Conservation (phyloP, 2,329 filamentous ascomycete genomes). For the Helicocarpus griseus region DNA sequence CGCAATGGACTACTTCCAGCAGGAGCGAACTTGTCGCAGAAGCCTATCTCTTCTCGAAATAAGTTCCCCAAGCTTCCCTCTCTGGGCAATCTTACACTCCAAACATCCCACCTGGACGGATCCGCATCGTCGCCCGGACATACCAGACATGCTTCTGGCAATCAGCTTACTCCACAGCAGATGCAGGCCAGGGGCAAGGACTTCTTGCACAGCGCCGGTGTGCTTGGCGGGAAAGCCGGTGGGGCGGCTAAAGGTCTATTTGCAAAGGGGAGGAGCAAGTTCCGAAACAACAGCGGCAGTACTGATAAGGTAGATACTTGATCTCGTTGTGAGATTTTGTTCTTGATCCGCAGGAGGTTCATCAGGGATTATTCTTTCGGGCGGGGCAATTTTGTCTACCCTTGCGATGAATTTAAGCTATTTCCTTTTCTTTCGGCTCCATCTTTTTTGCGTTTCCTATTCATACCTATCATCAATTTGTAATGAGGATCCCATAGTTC, state of each 20-base stretch:
- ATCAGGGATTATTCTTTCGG: background rate
- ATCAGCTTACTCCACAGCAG: conserved; percentile 39
- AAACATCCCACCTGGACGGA: conserved; percentile 20
- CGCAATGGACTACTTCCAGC: conserved; percentile 25
- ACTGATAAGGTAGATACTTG: conserved; percentile 78
- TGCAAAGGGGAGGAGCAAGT: conserved; percentile 80
- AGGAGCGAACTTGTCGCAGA: conserved; percentile 16
- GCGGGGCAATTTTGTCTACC: background rate
- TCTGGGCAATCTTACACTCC: conserved; percentile 21
- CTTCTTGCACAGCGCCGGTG: conserved; percentile 70
- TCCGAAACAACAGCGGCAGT: conserved; percentile 53
- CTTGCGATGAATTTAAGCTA: background rate
- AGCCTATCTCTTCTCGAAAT: conserved; percentile 22
- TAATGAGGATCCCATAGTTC: conserved; percentile 2
- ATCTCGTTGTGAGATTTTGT: conserved; percentile 35
- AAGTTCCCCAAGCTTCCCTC: conserved; percentile 35
- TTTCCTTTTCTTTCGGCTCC: background rate
- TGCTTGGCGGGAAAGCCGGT: conserved; percentile 56
- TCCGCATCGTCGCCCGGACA: conserved; percentile 25
- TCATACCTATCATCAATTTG: conserved; percentile 5
- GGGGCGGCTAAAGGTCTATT: conserved; percentile 86
- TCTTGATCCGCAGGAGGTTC: conserved; percentile 3
- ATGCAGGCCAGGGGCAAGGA: conserved; percentile 82
- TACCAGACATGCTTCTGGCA: conserved; percentile 26
- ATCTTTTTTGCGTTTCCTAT: conserved; percentile 8